A percentile compares a stretch with the other conserved stretches of the same genome.
phyloP scores from a whole-genome alignment of 2,329 filamentous ascomycete genomes.

The Lachnellula cervina region DNA sequence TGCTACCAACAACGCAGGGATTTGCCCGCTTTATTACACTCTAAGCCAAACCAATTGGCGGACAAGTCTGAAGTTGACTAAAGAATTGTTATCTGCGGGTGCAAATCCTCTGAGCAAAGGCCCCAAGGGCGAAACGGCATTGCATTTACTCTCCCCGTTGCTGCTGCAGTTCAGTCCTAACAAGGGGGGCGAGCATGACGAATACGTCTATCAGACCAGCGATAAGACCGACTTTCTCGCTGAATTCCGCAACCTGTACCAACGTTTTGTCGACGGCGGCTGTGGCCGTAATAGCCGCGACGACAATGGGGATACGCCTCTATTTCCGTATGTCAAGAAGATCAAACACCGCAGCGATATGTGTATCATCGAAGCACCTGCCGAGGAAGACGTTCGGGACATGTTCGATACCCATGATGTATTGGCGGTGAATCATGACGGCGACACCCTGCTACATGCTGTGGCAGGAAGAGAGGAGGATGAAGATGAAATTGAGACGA shows the following conservation, averaged over 20 bases:
- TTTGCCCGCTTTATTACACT: neutral
- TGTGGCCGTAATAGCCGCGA: neutral
- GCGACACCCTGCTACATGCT: slow-evolving; percentile 31
- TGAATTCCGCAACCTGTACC: neutral
- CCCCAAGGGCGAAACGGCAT: slow-evolving; percentile 1
- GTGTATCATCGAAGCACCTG: neutral
- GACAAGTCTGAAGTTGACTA: neutral
- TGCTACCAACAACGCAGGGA: neutral
- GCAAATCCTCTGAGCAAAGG: slow-evolving; percentile 1
- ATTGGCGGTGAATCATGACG: slow-evolving; percentile 21
- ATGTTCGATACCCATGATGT: slow-evolving; percentile 23
- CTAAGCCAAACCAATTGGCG: neutral
- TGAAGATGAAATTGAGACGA: neutral
- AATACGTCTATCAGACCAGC: neutral
- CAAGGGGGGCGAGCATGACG: neutral
- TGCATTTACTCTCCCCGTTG: neutral
- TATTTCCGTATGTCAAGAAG: slow-evolving; percentile 2
- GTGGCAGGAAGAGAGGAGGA: slow-evolving; percentile 15
- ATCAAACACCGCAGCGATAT: neutral
- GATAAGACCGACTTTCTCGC: neutral
- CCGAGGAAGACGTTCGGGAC: neutral
- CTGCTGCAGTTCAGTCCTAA: neutral
- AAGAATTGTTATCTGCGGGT: slow-evolving; percentile 2
- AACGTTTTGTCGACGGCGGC: neutral
- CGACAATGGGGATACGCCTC: slow-evolving; percentile 1